These are phyloP conservation scores for Naegleria fowleri DNA, from an alignment of 208 protist species.

Conservation along the genomic window DNA sequence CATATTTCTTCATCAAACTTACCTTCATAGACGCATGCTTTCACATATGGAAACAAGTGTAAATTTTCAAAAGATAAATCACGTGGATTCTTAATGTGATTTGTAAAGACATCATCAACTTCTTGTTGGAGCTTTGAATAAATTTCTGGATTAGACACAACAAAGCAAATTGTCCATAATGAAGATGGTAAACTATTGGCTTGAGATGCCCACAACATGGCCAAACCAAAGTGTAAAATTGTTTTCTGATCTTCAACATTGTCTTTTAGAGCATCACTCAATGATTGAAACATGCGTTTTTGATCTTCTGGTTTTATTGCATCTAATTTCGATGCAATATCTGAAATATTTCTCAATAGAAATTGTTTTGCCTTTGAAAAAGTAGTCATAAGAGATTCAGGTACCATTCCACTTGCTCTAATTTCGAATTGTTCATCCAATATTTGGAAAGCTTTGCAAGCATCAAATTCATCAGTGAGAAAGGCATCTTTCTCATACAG, in stretches of 20 bases:
- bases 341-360: neutral
- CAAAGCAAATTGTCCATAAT: conserved; percentile 1
- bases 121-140: neutral
- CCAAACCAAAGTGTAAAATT: neutral
- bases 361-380: neutral
- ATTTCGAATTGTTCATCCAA: conserved; percentile 1
- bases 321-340: neutral
- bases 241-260: neutral
- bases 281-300: neutral
- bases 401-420: neutral
- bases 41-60: conserved; percentile 2
- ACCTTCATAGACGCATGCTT: neutral
- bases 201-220: conserved; percentile 8
- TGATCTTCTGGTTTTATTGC: neutral
- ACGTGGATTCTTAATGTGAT: neutral
- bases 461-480: neutral
- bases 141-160: neutral
- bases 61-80: neutral
- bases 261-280: neutral
- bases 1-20: no score
- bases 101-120: neutral
- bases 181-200: neutral
- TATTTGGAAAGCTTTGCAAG: neutral
- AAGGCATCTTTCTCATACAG: neutral
- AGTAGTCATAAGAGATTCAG: neutral